Percentiles rank a stretch among this genome's conserved stretches.
phyloP scores from a whole-genome alignment of 2,329 filamentous ascomycete genomes.

The Paracoccidioides brasiliensis region DNA sequence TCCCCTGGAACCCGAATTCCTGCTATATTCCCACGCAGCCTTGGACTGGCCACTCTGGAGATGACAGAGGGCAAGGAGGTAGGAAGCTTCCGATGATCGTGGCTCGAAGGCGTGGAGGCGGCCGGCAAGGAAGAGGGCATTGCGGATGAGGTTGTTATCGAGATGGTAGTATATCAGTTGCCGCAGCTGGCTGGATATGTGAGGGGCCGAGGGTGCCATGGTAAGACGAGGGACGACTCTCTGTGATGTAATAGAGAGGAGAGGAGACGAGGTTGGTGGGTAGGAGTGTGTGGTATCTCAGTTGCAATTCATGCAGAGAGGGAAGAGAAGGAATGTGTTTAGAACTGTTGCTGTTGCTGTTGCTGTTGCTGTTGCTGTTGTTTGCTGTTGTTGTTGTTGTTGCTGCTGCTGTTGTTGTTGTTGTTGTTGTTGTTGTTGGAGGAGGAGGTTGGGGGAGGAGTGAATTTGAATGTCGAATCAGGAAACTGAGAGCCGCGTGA shows the following conservation, averaged over 20 bases:
- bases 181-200: constrained; percentile 48
- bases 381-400: no score
- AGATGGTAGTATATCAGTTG: constrained; percentile 60
- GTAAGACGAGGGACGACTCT: constrained; percentile 2
- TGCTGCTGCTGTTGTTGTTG: no score
- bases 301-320: not conserved
- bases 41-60: constrained; percentile 69
- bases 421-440: not conserved
- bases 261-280: not conserved
- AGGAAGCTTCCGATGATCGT: constrained; percentile 63
- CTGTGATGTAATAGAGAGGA: not conserved
- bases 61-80: constrained; percentile 75
- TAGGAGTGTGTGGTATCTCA: not conserved
- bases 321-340: not conserved
- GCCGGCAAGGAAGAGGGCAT: constrained; percentile 87
- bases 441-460: not conserved
- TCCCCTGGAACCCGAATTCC: constrained; percentile 55
- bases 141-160: constrained; percentile 79
- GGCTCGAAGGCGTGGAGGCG: constrained; percentile 74
- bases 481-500: not conserved
- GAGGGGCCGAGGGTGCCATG: constrained; percentile 44
- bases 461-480: not conserved
- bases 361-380: no score
- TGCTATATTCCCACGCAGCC: constrained; percentile 73
- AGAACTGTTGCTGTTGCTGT: no score